Evolutionary conservation across 2,329 filamentous ascomycete species (phyloP).

Genomic region (Proliferodiscus dingleyae): DNA sequence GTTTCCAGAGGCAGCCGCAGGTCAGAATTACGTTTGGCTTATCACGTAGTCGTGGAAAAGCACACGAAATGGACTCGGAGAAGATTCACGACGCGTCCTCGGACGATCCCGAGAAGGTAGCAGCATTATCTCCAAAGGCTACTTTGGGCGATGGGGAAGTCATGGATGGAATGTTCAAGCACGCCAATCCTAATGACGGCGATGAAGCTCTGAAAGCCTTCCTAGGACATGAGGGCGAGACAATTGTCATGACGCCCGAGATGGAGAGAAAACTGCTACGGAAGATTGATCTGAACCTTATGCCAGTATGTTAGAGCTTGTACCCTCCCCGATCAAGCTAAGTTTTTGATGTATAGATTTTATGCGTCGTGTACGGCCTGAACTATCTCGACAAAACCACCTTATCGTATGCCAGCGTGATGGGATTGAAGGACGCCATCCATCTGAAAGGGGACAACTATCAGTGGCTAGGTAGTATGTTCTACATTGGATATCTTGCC

Average conservation of each 20-base stretch:
- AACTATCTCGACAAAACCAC: conserved; percentile 49
- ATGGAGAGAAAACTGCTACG: conserved; percentile 37
- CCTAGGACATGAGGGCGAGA: conserved; percentile 34
- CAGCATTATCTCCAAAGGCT: conserved; percentile 7
- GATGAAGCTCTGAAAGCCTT: conserved; percentile 42
- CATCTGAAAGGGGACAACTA: conserved; percentile 35
- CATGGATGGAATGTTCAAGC: conserved; percentile 26
- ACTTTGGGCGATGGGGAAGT: conserved; percentile 20
- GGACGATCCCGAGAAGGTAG: conserved; percentile 17
- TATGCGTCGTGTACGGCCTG: conserved; percentile 54
- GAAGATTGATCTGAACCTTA: conserved; percentile 43
- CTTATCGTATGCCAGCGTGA: conserved; percentile 44
- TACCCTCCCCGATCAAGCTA: neutral
- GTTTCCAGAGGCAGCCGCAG: too few species aligned
- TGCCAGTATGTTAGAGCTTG: conserved; percentile 34
- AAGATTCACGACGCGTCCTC: conserved; percentile 12
- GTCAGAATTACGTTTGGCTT: too few species aligned
- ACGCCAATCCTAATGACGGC: conserved; percentile 36
- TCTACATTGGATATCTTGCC: conserved; percentile 38
- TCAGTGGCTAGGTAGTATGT: conserved; percentile 45
- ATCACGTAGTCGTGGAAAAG: too few species aligned
- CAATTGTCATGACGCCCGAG: conserved; percentile 35
- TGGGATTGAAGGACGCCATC: conserved; percentile 43
- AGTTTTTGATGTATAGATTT: conserved; percentile 32
- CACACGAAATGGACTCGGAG: conserved; percentile 2